phyloP scores from a whole-genome alignment of 306 rosid genomes.

The Lathyrus sativus region DNA sequence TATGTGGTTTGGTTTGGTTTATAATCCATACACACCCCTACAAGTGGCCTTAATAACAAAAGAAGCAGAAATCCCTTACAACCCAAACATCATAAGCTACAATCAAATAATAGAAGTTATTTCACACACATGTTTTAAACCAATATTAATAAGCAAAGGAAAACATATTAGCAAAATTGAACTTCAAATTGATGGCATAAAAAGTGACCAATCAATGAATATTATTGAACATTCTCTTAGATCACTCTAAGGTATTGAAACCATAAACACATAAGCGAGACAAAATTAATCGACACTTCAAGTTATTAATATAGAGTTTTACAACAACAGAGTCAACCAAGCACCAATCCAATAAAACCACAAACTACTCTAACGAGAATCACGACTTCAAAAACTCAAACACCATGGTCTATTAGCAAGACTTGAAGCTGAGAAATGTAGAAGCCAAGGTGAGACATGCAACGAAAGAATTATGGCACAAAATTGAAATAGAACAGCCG shows the following conservation, averaged over 20 bases:
- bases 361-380: too few relatives aligned
- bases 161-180: slow-evolving; percentile 70
- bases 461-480: too few relatives aligned
- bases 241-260: slow-evolving; percentile 60
- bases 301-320: slow-evolving; percentile 50
- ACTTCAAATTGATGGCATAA: slow-evolving; percentile 57
- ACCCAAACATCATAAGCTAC: slow-evolving; percentile 54
- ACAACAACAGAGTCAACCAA: too few relatives aligned
- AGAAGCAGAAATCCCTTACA: slow-evolving; percentile 71
- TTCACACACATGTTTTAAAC: slow-evolving; percentile 58
- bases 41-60: slow-evolving; percentile 69
- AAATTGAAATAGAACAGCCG: too few relatives aligned
- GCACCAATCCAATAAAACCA: too few relatives aligned
- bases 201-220: slow-evolving; percentile 42
- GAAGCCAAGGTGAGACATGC: too few relatives aligned
- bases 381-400: too few relatives aligned
- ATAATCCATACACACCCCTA: too few relatives aligned
- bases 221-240: slow-evolving; percentile 51
- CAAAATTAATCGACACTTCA: slow-evolving; percentile 58
- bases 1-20: too few relatives aligned
- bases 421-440: too few relatives aligned
- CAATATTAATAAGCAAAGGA: slow-evolving; percentile 55
- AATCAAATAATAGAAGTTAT: slow-evolving; percentile 49
- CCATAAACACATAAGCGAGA: slow-evolving; percentile 43
- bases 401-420: too few relatives aligned